Evolutionary conservation across 129 eudicot species (phyloP).

Genomic region (carrot (Daucus carota)): DNA sequence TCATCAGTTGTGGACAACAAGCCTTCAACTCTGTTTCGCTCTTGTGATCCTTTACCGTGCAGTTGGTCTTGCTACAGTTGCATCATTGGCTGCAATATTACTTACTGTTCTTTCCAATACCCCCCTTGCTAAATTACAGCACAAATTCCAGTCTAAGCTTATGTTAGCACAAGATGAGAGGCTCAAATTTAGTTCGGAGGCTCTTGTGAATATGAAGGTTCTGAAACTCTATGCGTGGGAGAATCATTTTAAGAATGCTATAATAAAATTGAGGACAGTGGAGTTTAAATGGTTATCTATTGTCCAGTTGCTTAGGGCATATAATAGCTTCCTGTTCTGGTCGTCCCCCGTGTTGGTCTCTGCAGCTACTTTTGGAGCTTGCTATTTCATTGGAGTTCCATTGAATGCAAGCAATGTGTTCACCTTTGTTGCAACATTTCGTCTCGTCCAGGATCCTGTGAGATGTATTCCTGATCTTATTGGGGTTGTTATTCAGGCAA

Average conservation of each 20-base stretch:
- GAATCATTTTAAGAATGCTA: conserved; percentile 65
- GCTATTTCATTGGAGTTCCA: conserved; percentile 67
- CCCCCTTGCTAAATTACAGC: conserved; percentile 89
- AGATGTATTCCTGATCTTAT: conserved; percentile 88
- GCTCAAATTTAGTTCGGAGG: conserved; percentile 69
- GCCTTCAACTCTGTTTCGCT: conserved; percentile 70
- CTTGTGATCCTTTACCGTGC: conserved; percentile 60
- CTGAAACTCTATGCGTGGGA: conserved; percentile 94
- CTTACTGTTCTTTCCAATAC: conserved; percentile 73
- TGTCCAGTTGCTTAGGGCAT: conserved; percentile 74
- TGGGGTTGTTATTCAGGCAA: conserved; percentile 81
- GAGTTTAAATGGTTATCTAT: conserved; percentile 78
- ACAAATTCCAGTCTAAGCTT: conserved; percentile 65
- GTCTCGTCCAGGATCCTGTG: conserved; percentile 89
- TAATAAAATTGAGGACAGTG: conserved; percentile 49
- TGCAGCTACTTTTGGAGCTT: conserved; percentile 90
- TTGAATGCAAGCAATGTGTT: conserved; percentile 81
- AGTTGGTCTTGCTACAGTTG: conserved; percentile 84
- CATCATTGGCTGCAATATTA: conserved; percentile 60
- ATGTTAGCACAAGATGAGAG: conserved; percentile 84
- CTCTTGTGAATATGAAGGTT: conserved; percentile 94
- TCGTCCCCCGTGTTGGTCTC: conserved; percentile 85
- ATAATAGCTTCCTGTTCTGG: conserved; percentile 83
- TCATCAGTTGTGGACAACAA: conserved; percentile 90
- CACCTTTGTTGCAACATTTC: conserved; percentile 87